These are phyloP conservation scores for Jimgerdemannia flammicorona DNA, from an alignment of 192 early-diverging fungal species.

Conservation along the genomic window DNA sequence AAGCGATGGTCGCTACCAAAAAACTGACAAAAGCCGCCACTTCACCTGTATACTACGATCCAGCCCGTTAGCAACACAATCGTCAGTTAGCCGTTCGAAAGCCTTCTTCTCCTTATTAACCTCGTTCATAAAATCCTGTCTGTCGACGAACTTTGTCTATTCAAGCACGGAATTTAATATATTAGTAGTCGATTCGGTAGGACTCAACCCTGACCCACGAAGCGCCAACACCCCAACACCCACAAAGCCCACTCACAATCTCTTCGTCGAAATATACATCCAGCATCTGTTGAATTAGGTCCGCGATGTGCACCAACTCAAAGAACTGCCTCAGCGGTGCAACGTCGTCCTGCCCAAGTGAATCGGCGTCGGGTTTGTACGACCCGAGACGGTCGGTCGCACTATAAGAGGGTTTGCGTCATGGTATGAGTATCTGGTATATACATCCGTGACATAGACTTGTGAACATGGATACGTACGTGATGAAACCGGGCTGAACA, in stretches of 20 bases:
- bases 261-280: slow-evolving; percentile 91
- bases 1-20: too few species aligned
- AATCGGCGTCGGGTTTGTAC: slow-evolving; percentile 40
- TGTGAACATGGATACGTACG: too few species aligned
- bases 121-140: slow-evolving; percentile 86
- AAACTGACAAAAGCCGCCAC: not conserved
- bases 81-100: slow-evolving; percentile 84
- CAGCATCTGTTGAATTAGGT: slow-evolving; percentile 91
- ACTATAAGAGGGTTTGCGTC: slow-evolving; percentile 11
- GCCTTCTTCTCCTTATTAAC: slow-evolving; percentile 90
- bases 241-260: slow-evolving; percentile 48
- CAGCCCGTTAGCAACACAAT: slow-evolving; percentile 88
- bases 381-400: slow-evolving; percentile 39
- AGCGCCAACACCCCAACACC: not conserved
- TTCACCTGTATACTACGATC: slow-evolving; percentile 80
- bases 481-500: slow-evolving; percentile 66
- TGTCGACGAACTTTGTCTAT: slow-evolving; percentile 71
- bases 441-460: too few species aligned
- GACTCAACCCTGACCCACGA: slow-evolving; percentile 7
- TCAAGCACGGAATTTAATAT: not conserved
- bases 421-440: not conserved
- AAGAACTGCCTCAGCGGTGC: slow-evolving; percentile 80
- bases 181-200: not conserved
- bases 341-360: slow-evolving; percentile 36
- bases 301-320: slow-evolving; percentile 91